These are phyloP conservation scores for Kodamaea neixiangensis DNA, from an alignment of 805 yeast species.

Conservation along the genomic window DNA sequence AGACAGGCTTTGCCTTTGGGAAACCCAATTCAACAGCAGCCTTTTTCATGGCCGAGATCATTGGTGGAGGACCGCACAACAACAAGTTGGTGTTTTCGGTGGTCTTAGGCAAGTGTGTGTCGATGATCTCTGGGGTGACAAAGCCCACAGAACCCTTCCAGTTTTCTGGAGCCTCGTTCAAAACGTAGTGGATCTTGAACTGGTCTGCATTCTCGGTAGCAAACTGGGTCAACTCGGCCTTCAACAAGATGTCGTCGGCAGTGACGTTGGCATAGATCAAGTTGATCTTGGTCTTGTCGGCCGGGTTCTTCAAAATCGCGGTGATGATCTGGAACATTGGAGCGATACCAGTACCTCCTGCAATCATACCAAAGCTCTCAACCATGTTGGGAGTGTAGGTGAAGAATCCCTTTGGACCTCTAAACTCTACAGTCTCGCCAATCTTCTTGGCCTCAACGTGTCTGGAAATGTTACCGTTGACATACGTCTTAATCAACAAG, in stretches of 20 bases:
- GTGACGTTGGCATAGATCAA: constrained; percentile 81
- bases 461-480: constrained; percentile 80
- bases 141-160: constrained; percentile 85
- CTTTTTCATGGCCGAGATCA: constrained; percentile 83
- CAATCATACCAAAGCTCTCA: constrained; percentile 79
- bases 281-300: constrained; percentile 73
- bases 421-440: constrained; percentile 76
- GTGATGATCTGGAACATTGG: constrained; percentile 94
- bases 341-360: constrained; percentile 96
- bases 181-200: constrained; percentile 69
- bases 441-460: constrained; percentile 68
- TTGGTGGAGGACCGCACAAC: constrained; percentile 93
- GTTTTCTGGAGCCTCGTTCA: constrained; percentile 68
- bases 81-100: constrained; percentile 66
- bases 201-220: constrained; percentile 54
- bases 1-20: constrained; percentile 82
- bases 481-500: constrained; percentile 81
- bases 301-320: constrained; percentile 74
- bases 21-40: constrained; percentile 74
- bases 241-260: constrained; percentile 77
- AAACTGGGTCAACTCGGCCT: constrained; percentile 73
- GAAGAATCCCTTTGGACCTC: constrained; percentile 92
- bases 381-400: constrained; percentile 80
- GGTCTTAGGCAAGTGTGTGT: constrained; percentile 61
- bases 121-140: constrained; percentile 73